Evolutionary conservation across 75 land plant genomes (phyloP), one percentile per base, ranked within the genome.

Genomic region (Selaginella moellendorffii): DNA sequence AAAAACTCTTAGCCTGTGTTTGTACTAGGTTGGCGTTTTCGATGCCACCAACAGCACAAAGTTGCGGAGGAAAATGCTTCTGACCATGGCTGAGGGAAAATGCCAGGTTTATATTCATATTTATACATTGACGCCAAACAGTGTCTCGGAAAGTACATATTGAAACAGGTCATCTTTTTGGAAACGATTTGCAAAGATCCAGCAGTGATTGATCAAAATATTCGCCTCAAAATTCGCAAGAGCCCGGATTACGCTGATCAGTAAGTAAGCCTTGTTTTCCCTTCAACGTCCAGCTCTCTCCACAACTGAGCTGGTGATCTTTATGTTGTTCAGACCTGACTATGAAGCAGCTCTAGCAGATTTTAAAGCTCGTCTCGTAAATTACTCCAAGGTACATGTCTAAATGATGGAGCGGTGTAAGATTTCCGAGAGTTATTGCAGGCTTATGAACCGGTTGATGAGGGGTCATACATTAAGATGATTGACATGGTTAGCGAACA

Each of bases 81-180:
- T 95, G 82, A 86, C 83, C 75, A 75, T 95, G 96, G 96, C 99
- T 64, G 99, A 95, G 79, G 99, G 99, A 65, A 95, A 77, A 65
- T 95, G 96, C 88, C 85, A 89, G 99, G 99, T 85, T 62, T 23
- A n/a, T n/a, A n/a, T n/a, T n/a, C n/a, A n/a, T n/a, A n/a, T n/a
- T n/a, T n/a, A 5, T 5, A 36, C 46, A 36, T 36, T 36, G 10
- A 5, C 10, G 5, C 14, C 46, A 36, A 5, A 36, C 46, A 5
- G n/a, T n/a, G 14, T 36, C 5, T 31, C n/a, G n/a, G n/a, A n/a
- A n/a, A n/a, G n/a, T n/a, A n/a, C n/a, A n/a, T n/a, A n/a, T n/a
- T n/a, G n/a, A n/a, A n/a, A 30, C 82, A 92, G 97, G 86, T 92
- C 21, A 88, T 92, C 24, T 92, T 92, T 68, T 60, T 92, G 76